Evolutionary conservation across 805 yeast species (phyloP), one percentile per base, ranked within the genome.

Genomic region (Metschnikowia similis): DNA sequence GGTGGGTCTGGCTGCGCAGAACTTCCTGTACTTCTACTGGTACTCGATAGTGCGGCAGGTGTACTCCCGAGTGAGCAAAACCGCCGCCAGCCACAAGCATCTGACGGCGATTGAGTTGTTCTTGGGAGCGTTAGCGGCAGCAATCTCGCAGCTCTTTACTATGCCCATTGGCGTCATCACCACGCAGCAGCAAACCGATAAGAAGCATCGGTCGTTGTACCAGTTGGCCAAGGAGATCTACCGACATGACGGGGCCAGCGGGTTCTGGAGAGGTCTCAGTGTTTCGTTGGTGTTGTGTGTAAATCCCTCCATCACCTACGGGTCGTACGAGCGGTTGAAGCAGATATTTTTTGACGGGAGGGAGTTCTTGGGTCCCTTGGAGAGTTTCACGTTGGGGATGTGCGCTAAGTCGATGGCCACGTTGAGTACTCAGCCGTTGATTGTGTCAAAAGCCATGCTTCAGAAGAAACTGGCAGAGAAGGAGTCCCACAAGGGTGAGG

Each of bases 291-390:
- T 88, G 9, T 76, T 89, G 45, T 88, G 92, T 16, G 72, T 85
- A 45, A 89, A 89, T 67, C 96, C 96, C 2, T 83, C 94, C 36
- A 89, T 89, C 62, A 89, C 96, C 2, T 89, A 88, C 62, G 92
- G 95, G 7, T 75, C 89, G 3, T 85, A 80, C 65, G 90, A 86
- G 63, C 77, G 88, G 56, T 73, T 88, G 56, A 83, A 79, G 62
- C 72, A 72, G 40, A 57, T 79, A 2, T 61, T 85, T 37, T 81
- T 68, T 67, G 69, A 70, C 41, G 55, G 60, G 52, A 67, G 70
- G 58, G 62, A 67, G 52, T 69, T 66, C 52, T 72, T 87, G 54
- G 72, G 78, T 8, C 85, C 90, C 2, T 67, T 74, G 45, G 84
- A 87, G 66, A 81, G 83, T 62, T 89, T 85, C 65, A 52, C 81